Evolutionary conservation across 495 filamentous ascomycete genomes (phyloP).

Genomic region (Glutinoglossum americanum): DNA sequence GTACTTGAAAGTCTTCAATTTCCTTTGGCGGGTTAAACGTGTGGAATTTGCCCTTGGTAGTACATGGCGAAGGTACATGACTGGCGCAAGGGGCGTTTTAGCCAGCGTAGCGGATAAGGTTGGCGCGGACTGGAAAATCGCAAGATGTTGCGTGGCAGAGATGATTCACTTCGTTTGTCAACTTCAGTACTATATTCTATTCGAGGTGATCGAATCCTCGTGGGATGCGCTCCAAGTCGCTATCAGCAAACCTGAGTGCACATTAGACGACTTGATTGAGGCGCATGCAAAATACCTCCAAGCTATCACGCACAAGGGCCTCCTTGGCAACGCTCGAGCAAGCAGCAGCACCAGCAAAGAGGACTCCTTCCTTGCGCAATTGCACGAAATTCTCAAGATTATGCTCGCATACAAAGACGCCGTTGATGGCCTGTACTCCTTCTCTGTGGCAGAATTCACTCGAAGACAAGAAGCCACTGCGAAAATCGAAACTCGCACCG

Average conservation of each 20-base stretch:
- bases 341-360: conserved; percentile 18
- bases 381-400: conserved; percentile 76
- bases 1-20: conserved; percentile 98
- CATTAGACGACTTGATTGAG: conserved; percentile 82
- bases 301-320: conserved; percentile 87
- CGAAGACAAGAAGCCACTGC: conserved; percentile 67
- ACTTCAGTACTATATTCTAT: conserved; percentile 95
- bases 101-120: conserved; percentile 55
- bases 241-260: conserved; percentile 60
- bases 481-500: conserved; percentile 41
- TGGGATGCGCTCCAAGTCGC: conserved; percentile 75
- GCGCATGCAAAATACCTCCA: conserved; percentile 83
- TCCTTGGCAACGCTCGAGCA: conserved; percentile 47
- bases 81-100: conserved; percentile 80
- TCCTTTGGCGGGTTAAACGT: conserved; percentile 94
- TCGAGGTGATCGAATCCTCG: conserved; percentile 88
- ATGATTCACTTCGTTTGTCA: conserved; percentile 98
- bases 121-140: conserved; percentile 69
- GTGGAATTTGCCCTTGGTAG: conserved; percentile 84
- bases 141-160: conserved; percentile 71
- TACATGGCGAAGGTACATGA: conserved; percentile 93
- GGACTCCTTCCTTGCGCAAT: conserved; percentile 71
- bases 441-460: conserved; percentile 84
- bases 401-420: conserved; percentile 90
- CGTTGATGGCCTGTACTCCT: conserved; percentile 86